Evolutionary conservation across 1,284 basidiomycete genomes (phyloP), one percentile per base, ranked within the genome.

Genomic region (Xerocomus minutiporus): DNA sequence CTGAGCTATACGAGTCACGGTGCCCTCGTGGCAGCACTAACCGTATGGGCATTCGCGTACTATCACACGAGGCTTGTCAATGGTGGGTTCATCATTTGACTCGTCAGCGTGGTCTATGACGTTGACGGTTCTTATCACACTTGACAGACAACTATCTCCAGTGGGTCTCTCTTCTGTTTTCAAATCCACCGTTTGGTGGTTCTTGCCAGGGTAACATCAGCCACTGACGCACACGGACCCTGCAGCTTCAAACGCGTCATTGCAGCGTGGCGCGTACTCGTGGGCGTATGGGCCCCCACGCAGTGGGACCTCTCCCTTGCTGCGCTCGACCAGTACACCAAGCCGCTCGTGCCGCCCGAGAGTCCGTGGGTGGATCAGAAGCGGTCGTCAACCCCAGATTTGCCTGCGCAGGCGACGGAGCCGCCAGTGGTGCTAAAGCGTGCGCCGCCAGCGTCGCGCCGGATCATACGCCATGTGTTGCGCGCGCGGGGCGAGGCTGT

Each of bases 261-360:
- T 29, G 89, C 93, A 5, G 84, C 92, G 11, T 97, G 93, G 93
- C 85, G 91, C 48, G 83, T 95, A 15, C 78, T 97, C 12, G 81
- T 95, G 57, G 94, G 93, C 12, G 83, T 96, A 11, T 97, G 93
- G 93, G 78, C 81, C 2, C 92, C 93, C 8, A 84, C 83, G 64
- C 75, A 73, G 39, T 90, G 83, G 80, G 93, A 96, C 59, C 75
- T 94, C 51, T 81, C 88, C 4, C 63, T 84, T 17, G 61, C 77
- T 23, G 83, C 84, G 8, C 76, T 95, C 38, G 78, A 85, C n/a
- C 83, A 82, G 52, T 93, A 91, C 68, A 87, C 80, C 8, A 81
- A 77, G 12, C 86, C 87, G 8, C 69, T 71, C 20, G 73, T 76
- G 13, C 88, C 87, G 2, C 78, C 83, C 5, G 78, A 79, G 59